Conservation (phyloP, 371 early-diverging fungal species). For the Zychaea mexicana region DNA sequence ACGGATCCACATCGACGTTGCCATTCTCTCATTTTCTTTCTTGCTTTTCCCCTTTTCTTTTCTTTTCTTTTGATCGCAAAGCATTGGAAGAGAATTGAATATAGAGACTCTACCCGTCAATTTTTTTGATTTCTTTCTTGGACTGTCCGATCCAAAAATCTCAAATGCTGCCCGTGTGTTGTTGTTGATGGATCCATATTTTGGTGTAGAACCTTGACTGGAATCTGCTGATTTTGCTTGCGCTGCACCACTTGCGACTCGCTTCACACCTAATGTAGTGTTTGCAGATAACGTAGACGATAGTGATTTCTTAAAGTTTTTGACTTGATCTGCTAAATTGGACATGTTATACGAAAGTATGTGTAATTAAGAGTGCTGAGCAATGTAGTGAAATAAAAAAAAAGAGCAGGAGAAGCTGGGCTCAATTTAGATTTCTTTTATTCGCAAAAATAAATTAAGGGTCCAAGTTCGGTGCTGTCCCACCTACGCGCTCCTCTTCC, state of each 20-base stretch:
- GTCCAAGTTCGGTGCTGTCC: no score
- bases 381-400: not conserved
- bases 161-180: slow-evolving; percentile 46
- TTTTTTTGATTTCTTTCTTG: slow-evolving; percentile 36
- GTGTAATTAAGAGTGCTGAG: not conserved
- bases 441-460: not conserved
- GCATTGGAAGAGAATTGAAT: not conserved
- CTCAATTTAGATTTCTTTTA: not conserved
- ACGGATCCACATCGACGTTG: no score
- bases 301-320: slow-evolving; percentile 42
- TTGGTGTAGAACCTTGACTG: slow-evolving; percentile 1
- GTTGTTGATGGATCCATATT: slow-evolving; percentile 32
- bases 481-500: no score
- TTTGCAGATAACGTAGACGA: no score
- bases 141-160: slow-evolving; percentile 12
- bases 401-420: not conserved
- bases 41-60: not conserved
- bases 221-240: not conserved
- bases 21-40: no score
- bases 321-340: slow-evolving; percentile 29
- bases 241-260: slow-evolving; percentile 28
- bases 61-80: not conserved
- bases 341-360: no score
- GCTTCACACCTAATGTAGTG: slow-evolving; percentile 39
- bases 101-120: slow-evolving; percentile 29